Evolutionary conservation across 495 filamentous ascomycete genomes (phyloP), one percentile per base, ranked within the genome.

Genomic region (Xylaria acuta): DNA sequence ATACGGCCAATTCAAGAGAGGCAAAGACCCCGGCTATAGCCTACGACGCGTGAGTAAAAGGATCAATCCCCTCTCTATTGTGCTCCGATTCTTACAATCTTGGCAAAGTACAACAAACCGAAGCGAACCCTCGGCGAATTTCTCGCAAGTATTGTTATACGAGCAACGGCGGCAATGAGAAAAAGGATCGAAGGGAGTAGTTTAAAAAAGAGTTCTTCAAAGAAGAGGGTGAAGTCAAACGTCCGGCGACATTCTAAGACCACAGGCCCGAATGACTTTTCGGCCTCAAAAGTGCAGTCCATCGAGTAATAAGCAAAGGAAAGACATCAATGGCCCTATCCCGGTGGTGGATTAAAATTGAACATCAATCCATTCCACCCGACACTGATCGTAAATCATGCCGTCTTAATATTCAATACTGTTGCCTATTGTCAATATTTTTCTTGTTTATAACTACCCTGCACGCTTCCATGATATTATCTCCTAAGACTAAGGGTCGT

Each of bases 121-220:
- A 53, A 8, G 47, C 64, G 45, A 51, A 27, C 45, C n/a, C 8
- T 67, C 20, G 45, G 64, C 45, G 32, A 34, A 27, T 27, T 22
- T 11, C 27, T 41, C 43, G 14, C 51, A 6, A 70, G 70, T 22
- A 53, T 22, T 9, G 47, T 25, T 41, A 58, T 43, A 38, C 60
- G 66, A 22, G 3, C 41, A 14, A 58, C 32, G 38, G 56, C 41
- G n/a, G 32, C 27, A n/a, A 45, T 14, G 30, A 51, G n/a, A 5
- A 67, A 72, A n/a, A 67, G 32, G 18, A 27, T 27, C 9, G 64
- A 67, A 22, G 64, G 74, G 64, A 56, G 67, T 34, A 74, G 27
- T 38, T 36, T 58, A 36, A 76, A 76, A 34, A 74, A 72, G 3
- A 71, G 43, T 20, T 72, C 54, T 20, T 72, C 69, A 7, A 76